Evolutionary conservation across 768 basidiomycete species (phyloP), one percentile per base, ranked within the genome.

Genomic region (Galerina marginata): DNA sequence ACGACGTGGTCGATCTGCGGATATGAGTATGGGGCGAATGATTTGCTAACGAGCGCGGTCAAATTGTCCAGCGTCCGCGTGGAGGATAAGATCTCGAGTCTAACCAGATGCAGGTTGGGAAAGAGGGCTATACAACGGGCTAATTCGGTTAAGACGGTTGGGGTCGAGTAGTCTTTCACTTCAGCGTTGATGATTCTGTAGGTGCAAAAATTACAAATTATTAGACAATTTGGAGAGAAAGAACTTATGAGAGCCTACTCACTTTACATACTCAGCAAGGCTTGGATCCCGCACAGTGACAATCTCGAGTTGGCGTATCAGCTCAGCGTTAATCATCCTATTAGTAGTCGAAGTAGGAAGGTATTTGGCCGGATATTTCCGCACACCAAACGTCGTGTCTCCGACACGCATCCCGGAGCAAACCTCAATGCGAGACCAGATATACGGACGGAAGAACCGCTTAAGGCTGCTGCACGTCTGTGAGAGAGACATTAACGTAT

Each of bases 251-350:
- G 29, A 4, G 4, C 29, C 7, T 33, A 33, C 29, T 33, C 7
- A 33, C 29, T 33, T 33, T 33, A 33, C 29, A 33, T 33, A 33
- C 7, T 33, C 29, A 33, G 50, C 37, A 20, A 51, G 16, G 16
- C 16, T 16, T 7, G 50, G 50, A 20, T 23, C 50, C 16, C 50
- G 37, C 50, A 51, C 50, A 11, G 50, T 51, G 20, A 51, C 37
- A 23, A 51, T 39, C 25, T 51, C 50, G 6, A 51, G 16, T 33
- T 51, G 50, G 12, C 55, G 55, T 5, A 64, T 36, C 14, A 64
- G 37, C 23, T 64, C 63, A n/a, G 36, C 42, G 33, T 45, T 38
- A 23, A 20, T 9, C 36, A 15, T 44, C 15, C 33, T 56, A 20
- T 42, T 40, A 14, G 16, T 33, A 7, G 29, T 16, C 15, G 51